Evolutionary conservation across 495 filamentous ascomycete species (phyloP).

Genomic region (Xylaria grammica): DNA sequence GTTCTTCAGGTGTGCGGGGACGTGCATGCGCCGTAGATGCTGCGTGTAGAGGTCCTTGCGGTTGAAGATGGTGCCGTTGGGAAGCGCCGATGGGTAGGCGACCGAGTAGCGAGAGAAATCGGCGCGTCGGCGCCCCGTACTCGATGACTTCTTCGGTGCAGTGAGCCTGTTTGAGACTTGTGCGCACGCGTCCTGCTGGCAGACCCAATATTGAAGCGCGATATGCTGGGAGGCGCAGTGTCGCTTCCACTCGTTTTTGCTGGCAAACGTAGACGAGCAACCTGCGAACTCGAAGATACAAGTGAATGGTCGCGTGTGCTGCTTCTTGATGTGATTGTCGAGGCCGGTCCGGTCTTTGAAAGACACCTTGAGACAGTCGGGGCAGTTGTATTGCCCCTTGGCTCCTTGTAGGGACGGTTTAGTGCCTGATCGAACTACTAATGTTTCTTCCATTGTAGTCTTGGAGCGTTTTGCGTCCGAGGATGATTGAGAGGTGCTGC

Average conservation of each 20-base stretch:
- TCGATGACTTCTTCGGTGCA: conserved; percentile 24
- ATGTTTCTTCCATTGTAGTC: conserved; percentile 21
- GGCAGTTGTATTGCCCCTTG: conserved; percentile 30
- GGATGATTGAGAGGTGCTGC: conserved; percentile 17
- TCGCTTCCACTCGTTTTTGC: conserved; percentile 95
- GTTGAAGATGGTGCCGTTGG: conserved; percentile 74
- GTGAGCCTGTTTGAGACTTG: conserved; percentile 39
- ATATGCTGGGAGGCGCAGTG: conserved; percentile 86
- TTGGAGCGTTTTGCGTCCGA: conserved; percentile 33
- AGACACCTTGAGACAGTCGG: conserved; percentile 31
- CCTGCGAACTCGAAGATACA: conserved; percentile 82
- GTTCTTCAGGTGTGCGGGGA: conserved; percentile 50
- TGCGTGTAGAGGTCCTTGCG: conserved; percentile 93
- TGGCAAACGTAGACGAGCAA: conserved; percentile 75
- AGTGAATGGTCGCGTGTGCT: conserved; percentile 68
- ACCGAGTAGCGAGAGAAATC: conserved; percentile 46
- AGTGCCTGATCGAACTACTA: conserved; percentile 15
- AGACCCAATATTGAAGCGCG: conserved; percentile 78
- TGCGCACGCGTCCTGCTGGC: conserved; percentile 69
- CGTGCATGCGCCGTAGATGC: conserved; percentile 86
- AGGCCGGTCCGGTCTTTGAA: conserved; percentile 48
- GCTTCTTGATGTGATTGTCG: conserved; percentile 56
- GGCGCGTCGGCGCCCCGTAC: conserved; percentile 25
- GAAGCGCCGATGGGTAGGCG: conserved; percentile 28
- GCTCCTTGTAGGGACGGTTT: conserved; percentile 32